phyloP scores from a whole-genome alignment of 352 stramenopile species.

The Phytophthora quininea region DNA sequence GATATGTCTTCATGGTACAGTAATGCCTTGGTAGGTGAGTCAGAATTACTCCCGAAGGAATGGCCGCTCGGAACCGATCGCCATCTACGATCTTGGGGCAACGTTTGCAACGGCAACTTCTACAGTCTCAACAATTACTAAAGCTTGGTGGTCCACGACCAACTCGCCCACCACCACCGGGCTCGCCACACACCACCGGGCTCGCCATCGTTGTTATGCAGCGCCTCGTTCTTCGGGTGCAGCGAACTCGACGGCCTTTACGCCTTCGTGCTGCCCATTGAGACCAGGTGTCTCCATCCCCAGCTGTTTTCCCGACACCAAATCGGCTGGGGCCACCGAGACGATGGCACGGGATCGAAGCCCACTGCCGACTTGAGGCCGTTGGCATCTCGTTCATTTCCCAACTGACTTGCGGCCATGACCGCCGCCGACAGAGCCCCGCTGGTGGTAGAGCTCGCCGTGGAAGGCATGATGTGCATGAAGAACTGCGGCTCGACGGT shows the following conservation, averaged over 20 bases:
- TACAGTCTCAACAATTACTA: not conserved
- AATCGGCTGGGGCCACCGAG: no score
- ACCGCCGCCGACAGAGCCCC: not conserved
- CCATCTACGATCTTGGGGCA: not conserved
- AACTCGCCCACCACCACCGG: not conserved
- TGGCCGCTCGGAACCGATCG: not conserved
- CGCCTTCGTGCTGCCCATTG: no score
- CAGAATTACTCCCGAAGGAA: no score
- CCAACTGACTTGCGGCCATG: not conserved
- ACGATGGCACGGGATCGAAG: no score
- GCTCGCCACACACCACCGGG: no score
- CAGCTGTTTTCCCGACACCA: no score
- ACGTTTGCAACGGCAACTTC: not conserved
- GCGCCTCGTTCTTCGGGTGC: no score
- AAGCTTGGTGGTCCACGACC: not conserved
- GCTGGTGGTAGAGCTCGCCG: slow-evolving; percentile 59
- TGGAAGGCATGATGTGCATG: slow-evolving; percentile 96
- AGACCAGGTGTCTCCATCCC: no score
- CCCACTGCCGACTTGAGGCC: no score
- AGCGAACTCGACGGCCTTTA: no score
- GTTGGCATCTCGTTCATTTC: no score
- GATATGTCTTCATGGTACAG: not conserved
- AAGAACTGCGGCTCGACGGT: slow-evolving; percentile 95
- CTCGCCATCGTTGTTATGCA: no score
- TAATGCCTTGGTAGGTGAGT: not conserved